Conservation (phyloP, 768 basidiomycete genomes). For the Tulasnella sp. region DNA sequence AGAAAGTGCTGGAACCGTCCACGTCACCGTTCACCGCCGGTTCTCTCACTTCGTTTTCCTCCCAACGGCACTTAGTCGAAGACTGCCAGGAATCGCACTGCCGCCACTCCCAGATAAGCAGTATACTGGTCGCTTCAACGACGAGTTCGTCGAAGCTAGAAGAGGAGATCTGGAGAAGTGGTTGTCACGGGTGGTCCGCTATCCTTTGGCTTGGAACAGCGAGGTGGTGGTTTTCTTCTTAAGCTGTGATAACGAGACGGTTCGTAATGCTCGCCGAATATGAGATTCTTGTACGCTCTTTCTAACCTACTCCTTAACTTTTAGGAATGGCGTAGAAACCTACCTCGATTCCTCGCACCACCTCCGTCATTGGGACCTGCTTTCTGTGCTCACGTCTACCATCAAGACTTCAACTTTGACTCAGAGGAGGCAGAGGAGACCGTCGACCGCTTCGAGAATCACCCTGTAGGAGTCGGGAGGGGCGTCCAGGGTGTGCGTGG, state of each 20-base stretch:
- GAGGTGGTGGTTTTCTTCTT: conserved; percentile 77
- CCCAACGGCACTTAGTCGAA: conserved; percentile 57
- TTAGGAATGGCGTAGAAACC: conserved; percentile 64
- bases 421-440: conserved; percentile 56
- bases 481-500: conserved; percentile 60
- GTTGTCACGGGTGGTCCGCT: conserved; percentile 57
- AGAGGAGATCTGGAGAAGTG: conserved; percentile 77
- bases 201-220: conserved; percentile 69
- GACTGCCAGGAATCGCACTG: conserved; percentile 67
- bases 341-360: conserved; percentile 38
- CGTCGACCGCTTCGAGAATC: conserved; percentile 54
- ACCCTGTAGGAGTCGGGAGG: conserved; percentile 56
- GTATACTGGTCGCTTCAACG: conserved; percentile 70
- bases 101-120: conserved; percentile 82
- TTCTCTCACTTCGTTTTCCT: conserved; percentile 80
- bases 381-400: conserved; percentile 73
- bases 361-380: conserved; percentile 61
- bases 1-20: conserved; percentile 31
- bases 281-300: no score
- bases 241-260: conserved; percentile 63
- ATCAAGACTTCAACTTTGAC: conserved; percentile 80
- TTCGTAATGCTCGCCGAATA: conserved; percentile 35
- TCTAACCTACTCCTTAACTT: background rate
- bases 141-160: conserved; percentile 75
- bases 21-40: conserved; percentile 69